Base-by-base conservation (phyloP, 2,329 filamentous ascomycete genomes). In the Fusarium piperis region DNA sequence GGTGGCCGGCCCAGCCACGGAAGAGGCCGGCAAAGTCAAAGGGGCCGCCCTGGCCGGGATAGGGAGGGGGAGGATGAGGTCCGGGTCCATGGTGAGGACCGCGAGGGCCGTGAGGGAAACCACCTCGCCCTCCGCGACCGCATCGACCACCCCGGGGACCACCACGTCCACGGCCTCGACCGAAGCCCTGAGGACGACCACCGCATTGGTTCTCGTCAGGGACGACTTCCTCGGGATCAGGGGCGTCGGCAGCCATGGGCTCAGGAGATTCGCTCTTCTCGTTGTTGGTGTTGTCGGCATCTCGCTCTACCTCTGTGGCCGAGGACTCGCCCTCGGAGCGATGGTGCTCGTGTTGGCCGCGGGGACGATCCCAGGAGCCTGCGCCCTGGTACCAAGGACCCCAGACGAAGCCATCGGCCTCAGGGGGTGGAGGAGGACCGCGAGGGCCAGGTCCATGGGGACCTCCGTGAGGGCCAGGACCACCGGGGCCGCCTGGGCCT, bases 1-100 rank as follows among this genome's bases (percentile, higher is more conserved):
- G 85, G 68, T 87, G 83, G 65, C 71, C 72, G 6, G 80, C 78
- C 64, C 85, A 76, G 30, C 82, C 78, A 33, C 79, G 77, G 77
- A 86, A 80, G 71, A 85, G 69, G 35, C 77, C 78, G 26, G 78
- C 70, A 57, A 85, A 79, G 73, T 85, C 83, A 71, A 83, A 82
- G 67, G 70, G 78, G 62, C 44, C 66, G 18, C 64, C 62, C 26
- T 64, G 51, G 36, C 69, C 53, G 48, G 63, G 61, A 38, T 64
- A 57, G 1, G 71, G 74, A 52, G 71, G 68, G 38, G 68, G 65
- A 52, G 65, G 64, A 6, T 67, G 62, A 16, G 73, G 78, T 52
- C 56, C 73, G 65, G 66, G 77, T 52, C 59, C 74, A 70, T 56
- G 78, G 70, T 63, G 76, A 36, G 65, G 68, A 13, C 74, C 71